phyloP scores from a whole-genome alignment of 768 basidiomycete genomes.

The Leccinum olivaceopallidum region DNA sequence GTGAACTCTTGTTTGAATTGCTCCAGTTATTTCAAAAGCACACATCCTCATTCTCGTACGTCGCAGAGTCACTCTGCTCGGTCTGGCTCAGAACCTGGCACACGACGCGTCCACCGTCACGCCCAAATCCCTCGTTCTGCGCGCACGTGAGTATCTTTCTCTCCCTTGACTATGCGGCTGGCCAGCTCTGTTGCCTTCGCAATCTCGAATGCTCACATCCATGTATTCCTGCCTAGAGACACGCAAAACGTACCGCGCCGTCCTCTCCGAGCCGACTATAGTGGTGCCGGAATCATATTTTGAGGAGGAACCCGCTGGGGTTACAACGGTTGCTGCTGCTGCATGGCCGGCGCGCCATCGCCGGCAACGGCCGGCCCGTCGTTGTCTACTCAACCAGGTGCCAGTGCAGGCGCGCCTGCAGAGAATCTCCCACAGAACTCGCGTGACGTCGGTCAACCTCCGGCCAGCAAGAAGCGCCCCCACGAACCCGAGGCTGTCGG shows the following conservation, averaged over 20 bases:
- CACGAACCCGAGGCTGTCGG: conserved; percentile 17
- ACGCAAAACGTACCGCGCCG: conserved; percentile 76
- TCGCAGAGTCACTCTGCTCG: conserved; percentile 65
- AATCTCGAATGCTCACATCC: not conserved
- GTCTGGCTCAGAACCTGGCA: conserved; percentile 65
- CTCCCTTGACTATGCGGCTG: not conserved
- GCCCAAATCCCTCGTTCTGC: conserved; percentile 66
- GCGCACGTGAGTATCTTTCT: conserved; percentile 60
- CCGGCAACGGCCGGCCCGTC: not conserved
- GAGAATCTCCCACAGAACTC: not conserved
- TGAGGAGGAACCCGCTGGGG: not conserved
- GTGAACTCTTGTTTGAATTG: conserved; percentile 23
- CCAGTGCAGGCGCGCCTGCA: not conserved
- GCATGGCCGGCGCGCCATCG: not conserved
- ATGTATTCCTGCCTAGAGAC: conserved; percentile 51
- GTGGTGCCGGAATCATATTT: conserved; percentile 43
- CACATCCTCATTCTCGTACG: not conserved
- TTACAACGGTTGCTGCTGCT: not conserved
- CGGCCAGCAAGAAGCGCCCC: conserved; percentile 22
- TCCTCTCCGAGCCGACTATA: conserved; percentile 72
- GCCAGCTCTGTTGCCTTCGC: not conserved
- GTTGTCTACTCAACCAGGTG: not conserved
- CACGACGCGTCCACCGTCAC: conserved; percentile 56
- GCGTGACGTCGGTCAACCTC: not conserved
- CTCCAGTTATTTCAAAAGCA: not conserved